These are phyloP conservation scores for Nyctanthes arbortristis DNA, from an alignment of 257 asterid genomes.

Conservation along the genomic window DNA sequence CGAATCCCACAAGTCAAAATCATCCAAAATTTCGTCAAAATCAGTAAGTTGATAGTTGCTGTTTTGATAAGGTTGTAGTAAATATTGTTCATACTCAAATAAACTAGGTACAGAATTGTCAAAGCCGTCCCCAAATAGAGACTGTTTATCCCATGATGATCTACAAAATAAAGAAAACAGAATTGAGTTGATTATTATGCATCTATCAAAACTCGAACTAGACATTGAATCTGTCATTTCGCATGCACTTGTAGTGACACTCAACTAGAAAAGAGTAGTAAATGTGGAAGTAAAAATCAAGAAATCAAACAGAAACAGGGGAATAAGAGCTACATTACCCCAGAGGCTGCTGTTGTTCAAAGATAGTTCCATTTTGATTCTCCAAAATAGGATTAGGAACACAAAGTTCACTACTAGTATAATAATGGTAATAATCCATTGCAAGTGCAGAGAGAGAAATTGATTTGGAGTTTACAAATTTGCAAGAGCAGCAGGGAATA, in stretches of 20 bases:
- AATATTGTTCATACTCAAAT: slow-evolving; percentile 28
- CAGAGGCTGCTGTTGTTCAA: slow-evolving; percentile 34
- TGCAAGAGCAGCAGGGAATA: slow-evolving; percentile 7
- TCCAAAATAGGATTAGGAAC: slow-evolving; percentile 28
- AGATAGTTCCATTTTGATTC: slow-evolving; percentile 30
- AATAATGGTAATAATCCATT: too few relatives aligned
- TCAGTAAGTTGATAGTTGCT: slow-evolving; percentile 28
- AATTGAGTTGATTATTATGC: background rate
- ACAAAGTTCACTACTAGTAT: slow-evolving; percentile 15
- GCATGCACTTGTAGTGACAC: too few relatives aligned
- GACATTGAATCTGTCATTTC: too few relatives aligned
- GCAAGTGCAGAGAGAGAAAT: background rate
- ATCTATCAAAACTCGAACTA: too few relatives aligned
- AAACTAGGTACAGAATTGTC: slow-evolving; percentile 22
- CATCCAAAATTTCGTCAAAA: slow-evolving; percentile 45
- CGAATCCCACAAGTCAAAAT: slow-evolving; percentile 43
- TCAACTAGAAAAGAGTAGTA: too few relatives aligned
- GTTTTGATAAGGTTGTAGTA: slow-evolving; percentile 18
- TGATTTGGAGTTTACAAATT: background rate
- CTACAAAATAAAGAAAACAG: slow-evolving; percentile 26
- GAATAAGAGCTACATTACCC: slow-evolving; percentile 32
- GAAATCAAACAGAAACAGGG: background rate
- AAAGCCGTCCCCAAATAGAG: slow-evolving; percentile 25
- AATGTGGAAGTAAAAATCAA: background rate
- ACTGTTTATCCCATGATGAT: slow-evolving; percentile 45